Conservation (phyloP, 1,284 basidiomycete genomes). For the Cronartium quercuum region DNA sequence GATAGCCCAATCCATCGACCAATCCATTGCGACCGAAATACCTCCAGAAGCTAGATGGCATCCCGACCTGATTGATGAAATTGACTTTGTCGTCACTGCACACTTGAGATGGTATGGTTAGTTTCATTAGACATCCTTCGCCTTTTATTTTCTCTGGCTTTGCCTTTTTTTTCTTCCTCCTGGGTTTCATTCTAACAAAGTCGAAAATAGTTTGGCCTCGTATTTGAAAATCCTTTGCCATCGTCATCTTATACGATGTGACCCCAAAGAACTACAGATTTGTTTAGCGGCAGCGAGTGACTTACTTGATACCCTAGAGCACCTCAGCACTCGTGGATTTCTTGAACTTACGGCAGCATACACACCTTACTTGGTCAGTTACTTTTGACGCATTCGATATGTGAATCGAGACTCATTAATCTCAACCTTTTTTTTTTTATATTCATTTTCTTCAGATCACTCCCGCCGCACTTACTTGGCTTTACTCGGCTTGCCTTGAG, state of each 20-base stretch:
- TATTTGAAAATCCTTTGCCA: conserved; percentile 1
- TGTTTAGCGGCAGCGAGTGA: conserved; percentile 1
- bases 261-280: neutral
- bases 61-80: neutral
- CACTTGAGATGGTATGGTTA: neutral
- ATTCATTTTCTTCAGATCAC: conserved; percentile 1
- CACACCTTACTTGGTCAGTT: neutral
- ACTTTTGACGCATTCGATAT: neutral
- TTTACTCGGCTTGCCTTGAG: conserved; percentile 1
- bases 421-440: neutral
- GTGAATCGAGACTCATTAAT: neutral
- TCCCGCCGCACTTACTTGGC: conserved; percentile 1
- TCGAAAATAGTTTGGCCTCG: neutral
- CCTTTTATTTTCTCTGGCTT: neutral
- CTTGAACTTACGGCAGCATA: neutral
- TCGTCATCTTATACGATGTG: conserved; percentile 5
- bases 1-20: conserved; percentile 11
- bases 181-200: neutral
- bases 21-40: neutral
- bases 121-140: neutral
- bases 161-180: neutral
- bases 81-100: neutral
- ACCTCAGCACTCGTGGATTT: conserved; percentile 2
- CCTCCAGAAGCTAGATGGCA: neutral
- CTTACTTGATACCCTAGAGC: conserved; percentile 17